Conservation (phyloP, 2,329 filamentous ascomycete species). For the Lasiodiplodia citricola region DNA sequence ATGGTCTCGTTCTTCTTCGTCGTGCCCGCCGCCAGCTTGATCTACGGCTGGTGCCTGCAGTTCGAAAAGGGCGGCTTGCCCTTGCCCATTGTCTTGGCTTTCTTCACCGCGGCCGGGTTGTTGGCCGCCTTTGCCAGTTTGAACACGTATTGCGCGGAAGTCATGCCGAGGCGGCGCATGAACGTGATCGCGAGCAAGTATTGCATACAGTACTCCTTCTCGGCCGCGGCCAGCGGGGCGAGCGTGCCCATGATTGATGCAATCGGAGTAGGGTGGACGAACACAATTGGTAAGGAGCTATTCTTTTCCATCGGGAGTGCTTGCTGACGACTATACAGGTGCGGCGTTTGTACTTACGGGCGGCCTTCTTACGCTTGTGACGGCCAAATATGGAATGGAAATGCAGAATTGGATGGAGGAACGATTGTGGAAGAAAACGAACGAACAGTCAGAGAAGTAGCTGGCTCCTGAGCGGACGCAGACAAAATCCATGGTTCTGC, state of each 20-base stretch:
- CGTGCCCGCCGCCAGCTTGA: constrained; percentile 38
- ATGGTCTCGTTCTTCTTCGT: constrained; percentile 39
- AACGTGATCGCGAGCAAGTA: constrained; percentile 42
- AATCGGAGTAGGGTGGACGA: constrained; percentile 35
- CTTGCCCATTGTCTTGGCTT: constrained; percentile 42
- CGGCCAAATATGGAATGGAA: constrained; percentile 27
- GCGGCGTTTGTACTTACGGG: constrained; percentile 28
- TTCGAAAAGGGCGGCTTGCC: constrained; percentile 42
- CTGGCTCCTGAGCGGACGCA: not conserved
- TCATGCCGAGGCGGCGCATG: constrained; percentile 32
- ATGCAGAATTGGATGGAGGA: constrained; percentile 31
- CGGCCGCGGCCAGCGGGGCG: constrained; percentile 33
- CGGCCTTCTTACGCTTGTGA: constrained; percentile 28
- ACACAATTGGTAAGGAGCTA: constrained; percentile 27
- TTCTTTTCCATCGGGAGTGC: too few species aligned
- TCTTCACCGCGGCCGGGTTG: constrained; percentile 42
- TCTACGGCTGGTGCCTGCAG: constrained; percentile 47
- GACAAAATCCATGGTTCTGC: not conserved
- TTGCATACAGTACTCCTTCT: constrained; percentile 39
- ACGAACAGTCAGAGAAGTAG: not conserved
- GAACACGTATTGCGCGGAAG: constrained; percentile 49
- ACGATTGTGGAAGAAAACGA: not conserved
- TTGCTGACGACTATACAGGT: constrained; percentile 24
- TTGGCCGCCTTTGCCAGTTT: constrained; percentile 47
- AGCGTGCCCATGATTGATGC: constrained; percentile 37